Base-by-base conservation (phyloP, 495 filamentous ascomycete species). In the Tetracladium marchalianum region DNA sequence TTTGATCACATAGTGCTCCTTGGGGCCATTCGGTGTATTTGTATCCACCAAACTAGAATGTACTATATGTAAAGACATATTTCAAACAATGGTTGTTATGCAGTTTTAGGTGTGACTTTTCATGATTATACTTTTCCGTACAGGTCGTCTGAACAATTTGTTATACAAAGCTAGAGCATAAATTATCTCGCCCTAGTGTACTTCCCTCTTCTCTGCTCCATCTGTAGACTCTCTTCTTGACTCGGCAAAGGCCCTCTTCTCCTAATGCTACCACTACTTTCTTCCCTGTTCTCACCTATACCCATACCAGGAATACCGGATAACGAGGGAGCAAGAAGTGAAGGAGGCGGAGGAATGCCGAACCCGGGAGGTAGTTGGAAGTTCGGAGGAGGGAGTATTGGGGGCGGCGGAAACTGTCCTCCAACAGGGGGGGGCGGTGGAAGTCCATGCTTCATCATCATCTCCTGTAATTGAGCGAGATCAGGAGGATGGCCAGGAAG, bases 211-310 rank as follows among this genome's bases (percentile, higher is more conserved):
- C 70, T 71, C 68, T 87, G 82, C 61, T 88, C 83, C 69, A 82
- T 77, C 52, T 77, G 72, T 59, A 90, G 59, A 58, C 84, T 88
- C 56, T 90, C 87, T 57, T 87, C 77, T 62, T 90, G 86, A 59
- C 86, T 89, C 8, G 85, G 85, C 43, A 90, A 62, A 31, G 85
- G 85, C 5, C 70, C 81, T 44, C 83, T 62, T 60, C 72, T 70
- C 39, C 77, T 66, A 18, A 65, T 51, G 43, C 43, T 55, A 31
- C 54, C 60, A 53, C 46, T 51, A 31, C 18, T 35, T 15, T 31
- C 42, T 18, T 45, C 40, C 27, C 12, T 40, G 34, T 40, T 31
- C 41, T 44, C 41, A 5, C 13, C 22, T n/a, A 11, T 22, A 4
- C 27, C 41, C 49, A 50, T 50, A 1, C 51, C 51, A n/a, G 47